phyloP scores from a whole-genome alignment of 75 land plant genomes.

The Cunninghamia lanceolata region DNA sequence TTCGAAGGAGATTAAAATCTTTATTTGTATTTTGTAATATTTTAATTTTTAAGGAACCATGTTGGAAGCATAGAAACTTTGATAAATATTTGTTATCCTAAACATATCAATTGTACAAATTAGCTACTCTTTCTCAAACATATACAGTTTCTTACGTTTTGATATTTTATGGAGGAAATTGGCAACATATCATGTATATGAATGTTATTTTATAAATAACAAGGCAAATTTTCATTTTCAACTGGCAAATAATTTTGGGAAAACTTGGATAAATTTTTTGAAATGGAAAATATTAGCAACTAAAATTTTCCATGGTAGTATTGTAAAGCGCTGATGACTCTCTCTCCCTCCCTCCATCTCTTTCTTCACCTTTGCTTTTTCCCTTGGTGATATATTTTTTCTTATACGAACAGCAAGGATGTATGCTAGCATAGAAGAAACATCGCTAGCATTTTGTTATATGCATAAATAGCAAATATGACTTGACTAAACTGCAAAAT shows the following conservation, averaged over 20 bases:
- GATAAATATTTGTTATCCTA: background rate
- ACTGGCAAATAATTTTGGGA: background rate
- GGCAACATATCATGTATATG: background rate
- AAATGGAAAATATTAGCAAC: background rate
- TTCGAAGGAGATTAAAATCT: background rate
- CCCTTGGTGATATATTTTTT: background rate
- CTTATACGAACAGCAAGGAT: background rate
- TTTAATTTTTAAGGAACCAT: background rate
- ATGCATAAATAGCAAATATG: background rate
- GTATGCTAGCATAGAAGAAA: background rate
- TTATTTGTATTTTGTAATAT: background rate
- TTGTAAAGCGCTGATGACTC: background rate
- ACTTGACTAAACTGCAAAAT: background rate
- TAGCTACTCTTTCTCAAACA: background rate
- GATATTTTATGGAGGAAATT: background rate
- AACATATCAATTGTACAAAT: background rate
- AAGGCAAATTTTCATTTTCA: background rate
- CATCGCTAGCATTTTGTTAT: background rate
- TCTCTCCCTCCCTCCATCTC: background rate
- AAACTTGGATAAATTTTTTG: background rate
- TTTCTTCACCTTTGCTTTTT: background rate
- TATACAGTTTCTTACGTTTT: background rate
- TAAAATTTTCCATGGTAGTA: background rate
- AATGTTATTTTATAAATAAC: background rate
- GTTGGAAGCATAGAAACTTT: background rate